Evolutionary conservation across 2,329 filamentous ascomycete species (phyloP).

Genomic region (Fusarium fujikuroi): DNA sequence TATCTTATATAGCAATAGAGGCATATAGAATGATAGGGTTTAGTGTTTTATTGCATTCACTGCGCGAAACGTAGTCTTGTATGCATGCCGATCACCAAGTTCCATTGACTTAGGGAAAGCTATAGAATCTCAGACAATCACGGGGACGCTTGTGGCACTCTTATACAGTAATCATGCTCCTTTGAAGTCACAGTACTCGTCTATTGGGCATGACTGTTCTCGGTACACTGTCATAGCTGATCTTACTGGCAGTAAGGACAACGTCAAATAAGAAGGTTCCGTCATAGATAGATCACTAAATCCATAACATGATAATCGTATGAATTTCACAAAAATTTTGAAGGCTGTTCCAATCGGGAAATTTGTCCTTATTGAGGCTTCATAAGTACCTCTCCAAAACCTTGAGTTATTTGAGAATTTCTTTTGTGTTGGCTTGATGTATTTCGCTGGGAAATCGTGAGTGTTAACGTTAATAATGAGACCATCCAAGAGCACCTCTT

Average conservation of each 20-base stretch:
- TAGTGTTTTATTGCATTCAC: background rate
- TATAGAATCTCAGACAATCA: too few species aligned
- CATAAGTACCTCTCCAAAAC: background rate
- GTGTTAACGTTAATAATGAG: background rate
- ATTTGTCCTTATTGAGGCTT: too few species aligned
- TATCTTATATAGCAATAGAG: background rate
- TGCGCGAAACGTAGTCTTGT: background rate
- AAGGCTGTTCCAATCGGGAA: rapidly evolving
- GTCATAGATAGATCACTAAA: background rate
- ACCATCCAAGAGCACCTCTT: background rate
- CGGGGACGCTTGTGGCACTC: too few species aligned
- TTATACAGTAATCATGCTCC: background rate
- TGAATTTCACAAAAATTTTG: background rate
- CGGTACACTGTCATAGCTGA: background rate
- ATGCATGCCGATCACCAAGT: background rate
- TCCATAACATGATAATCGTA: too few species aligned
- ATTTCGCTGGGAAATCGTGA: background rate
- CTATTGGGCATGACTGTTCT: background rate
- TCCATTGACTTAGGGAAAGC: too few species aligned
- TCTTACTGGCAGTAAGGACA: background rate
- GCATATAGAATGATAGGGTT: background rate
- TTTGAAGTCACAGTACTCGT: background rate
- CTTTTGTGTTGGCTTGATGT: background rate
- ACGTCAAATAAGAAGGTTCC: background rate
- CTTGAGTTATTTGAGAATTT: background rate